phyloP scores from a whole-genome alignment of 441 rosid species.

The California macrophylla region DNA sequence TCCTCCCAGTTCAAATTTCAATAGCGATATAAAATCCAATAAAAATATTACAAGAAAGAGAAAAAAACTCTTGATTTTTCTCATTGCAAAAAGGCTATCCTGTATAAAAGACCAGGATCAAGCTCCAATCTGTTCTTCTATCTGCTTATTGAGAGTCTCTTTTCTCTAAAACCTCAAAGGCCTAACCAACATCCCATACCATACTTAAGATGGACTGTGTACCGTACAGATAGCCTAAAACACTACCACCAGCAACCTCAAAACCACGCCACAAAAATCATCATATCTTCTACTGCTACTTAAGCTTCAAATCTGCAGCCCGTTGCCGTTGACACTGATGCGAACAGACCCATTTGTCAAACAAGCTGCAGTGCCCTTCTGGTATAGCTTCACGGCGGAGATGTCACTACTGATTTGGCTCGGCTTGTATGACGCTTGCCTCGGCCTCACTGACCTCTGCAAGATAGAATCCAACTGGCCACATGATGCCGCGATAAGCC shows the following conservation, averaged over 20 bases:
- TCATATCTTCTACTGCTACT: too few species aligned
- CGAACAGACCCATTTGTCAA: slow-evolving; percentile 31
- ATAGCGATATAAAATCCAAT: too few species aligned
- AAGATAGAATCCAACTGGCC: slow-evolving; percentile 9
- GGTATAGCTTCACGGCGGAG: slow-evolving; percentile 26
- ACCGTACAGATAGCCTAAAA: not conserved
- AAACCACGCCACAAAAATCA: not conserved
- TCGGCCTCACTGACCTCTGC: slow-evolving; percentile 24
- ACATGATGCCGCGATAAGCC: slow-evolving; percentile 16
- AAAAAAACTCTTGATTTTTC: too few species aligned
- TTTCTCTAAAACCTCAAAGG: slow-evolving; percentile 7
- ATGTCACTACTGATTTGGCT: slow-evolving; percentile 28
- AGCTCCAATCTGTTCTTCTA: not conserved
- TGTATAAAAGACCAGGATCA: slow-evolving; percentile 30
- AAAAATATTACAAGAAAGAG: too few species aligned
- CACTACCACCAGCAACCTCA: not conserved
- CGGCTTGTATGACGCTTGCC: slow-evolving; percentile 16
- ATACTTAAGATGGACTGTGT: not conserved
- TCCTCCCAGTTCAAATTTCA: too few species aligned
- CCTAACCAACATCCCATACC: slow-evolving; percentile 12
- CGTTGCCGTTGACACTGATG: not conserved
- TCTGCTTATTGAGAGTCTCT: slow-evolving; percentile 1
- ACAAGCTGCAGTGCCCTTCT: slow-evolving; percentile 45
- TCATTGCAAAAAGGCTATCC: slow-evolving; percentile 17
- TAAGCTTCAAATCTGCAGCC: slow-evolving; percentile 13